Percentiles rank a stretch among this genome's conserved stretches.
Conservation (phyloP, 495 filamentous ascomycete species). For the Annulohypoxylon stygium region DNA sequence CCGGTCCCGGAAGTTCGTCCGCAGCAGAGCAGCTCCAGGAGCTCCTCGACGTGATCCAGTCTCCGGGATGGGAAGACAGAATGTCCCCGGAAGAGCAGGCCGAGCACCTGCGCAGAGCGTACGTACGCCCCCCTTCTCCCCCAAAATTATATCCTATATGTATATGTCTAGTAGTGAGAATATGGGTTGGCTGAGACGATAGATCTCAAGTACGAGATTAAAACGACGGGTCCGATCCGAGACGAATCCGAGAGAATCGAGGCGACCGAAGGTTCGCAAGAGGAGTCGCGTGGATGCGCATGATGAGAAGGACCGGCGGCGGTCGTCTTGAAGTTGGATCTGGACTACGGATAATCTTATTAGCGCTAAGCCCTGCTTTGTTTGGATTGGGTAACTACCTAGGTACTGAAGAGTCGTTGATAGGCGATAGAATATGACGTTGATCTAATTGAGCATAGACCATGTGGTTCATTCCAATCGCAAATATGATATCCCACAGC, state of each 20-base stretch:
- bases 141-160: not conserved
- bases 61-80: slow-evolving; percentile 25
- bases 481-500: too few relatives aligned
- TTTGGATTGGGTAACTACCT: not conserved
- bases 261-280: slow-evolving; percentile 36
- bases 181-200: slow-evolving; percentile 5
- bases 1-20: slow-evolving; percentile 8
- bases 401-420: too few relatives aligned
- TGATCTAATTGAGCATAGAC: too few relatives aligned
- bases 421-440: too few relatives aligned
- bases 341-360: not conserved
- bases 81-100: slow-evolving; percentile 31
- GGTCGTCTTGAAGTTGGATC: not conserved
- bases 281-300: not conserved
- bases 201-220: slow-evolving; percentile 25
- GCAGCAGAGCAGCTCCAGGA: slow-evolving; percentile 26
- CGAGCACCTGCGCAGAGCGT: slow-evolving; percentile 34
- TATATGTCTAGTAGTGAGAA: not conserved
- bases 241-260: slow-evolving; percentile 33
- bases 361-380: not conserved
- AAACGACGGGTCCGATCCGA: slow-evolving; percentile 33
- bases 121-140: slow-evolving; percentile 22
- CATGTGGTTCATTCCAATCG: not conserved
- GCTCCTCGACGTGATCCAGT: slow-evolving; percentile 7
- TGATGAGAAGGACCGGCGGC: not conserved